Conservation (phyloP, 768 basidiomycete genomes). For the Xerocomellus amylosporus region DNA sequence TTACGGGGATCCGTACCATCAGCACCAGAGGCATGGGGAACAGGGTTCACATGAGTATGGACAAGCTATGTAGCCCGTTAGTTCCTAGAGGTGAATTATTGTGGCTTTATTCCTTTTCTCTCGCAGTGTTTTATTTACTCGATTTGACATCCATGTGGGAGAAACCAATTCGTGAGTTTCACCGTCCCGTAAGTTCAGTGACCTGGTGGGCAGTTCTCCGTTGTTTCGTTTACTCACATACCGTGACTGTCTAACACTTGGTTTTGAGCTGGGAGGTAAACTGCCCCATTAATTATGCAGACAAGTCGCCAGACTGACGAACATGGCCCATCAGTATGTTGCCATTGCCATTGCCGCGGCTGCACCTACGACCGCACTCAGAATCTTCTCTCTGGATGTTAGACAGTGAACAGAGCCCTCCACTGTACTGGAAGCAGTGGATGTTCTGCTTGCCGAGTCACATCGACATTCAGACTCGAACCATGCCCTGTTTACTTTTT, state of each 20-base stretch:
- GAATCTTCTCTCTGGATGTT: too few relatives aligned
- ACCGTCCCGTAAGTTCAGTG: neutral
- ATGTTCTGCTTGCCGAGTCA: too few relatives aligned
- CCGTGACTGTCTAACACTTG: neutral
- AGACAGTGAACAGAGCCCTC: too few relatives aligned
- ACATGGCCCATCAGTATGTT: neutral
- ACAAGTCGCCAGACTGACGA: neutral
- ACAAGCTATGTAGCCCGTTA: slow-evolving; percentile 31
- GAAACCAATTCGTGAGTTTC: neutral
- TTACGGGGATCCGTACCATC: slow-evolving; percentile 26
- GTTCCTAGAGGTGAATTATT: slow-evolving; percentile 15
- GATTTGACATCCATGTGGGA: slow-evolving; percentile 18
- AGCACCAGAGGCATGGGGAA: slow-evolving; percentile 30
- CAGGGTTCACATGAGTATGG: slow-evolving; percentile 31
- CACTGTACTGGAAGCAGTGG: too few relatives aligned
- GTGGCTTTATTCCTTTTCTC: slow-evolving; percentile 13
- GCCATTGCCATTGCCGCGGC: too few relatives aligned
- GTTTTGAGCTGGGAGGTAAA: neutral
- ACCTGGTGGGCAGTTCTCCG: neutral
- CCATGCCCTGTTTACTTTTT: too few relatives aligned
- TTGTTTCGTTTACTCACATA: neutral
- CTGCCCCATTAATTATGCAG: too few relatives aligned
- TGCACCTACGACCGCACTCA: too few relatives aligned
- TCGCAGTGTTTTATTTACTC: slow-evolving; percentile 27
- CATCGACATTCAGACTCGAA: too few relatives aligned